A percentile compares a stretch with the other conserved stretches of the same genome.
Evolutionary conservation across 2,329 filamentous ascomycete species (phyloP).

Genomic region (Hymenoscyphus scutula): DNA sequence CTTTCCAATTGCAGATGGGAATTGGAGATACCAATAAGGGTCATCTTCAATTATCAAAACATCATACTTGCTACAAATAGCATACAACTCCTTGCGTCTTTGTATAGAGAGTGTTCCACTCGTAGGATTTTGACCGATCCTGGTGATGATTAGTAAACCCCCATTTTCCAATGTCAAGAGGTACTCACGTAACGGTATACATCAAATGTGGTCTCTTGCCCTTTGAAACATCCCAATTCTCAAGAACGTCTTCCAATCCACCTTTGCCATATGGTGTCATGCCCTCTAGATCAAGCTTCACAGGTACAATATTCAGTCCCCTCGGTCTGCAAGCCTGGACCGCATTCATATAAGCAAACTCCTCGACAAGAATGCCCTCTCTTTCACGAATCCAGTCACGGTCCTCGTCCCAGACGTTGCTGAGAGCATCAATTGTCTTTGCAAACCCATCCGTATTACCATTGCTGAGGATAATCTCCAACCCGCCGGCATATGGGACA

Average conservation of each 20-base stretch:
- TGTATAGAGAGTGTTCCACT: conserved; percentile 70
- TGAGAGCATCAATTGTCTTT: conserved; percentile 74
- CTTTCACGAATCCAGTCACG: conserved; percentile 65
- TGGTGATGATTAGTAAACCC: conserved; percentile 35
- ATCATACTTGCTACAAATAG: conserved; percentile 77
- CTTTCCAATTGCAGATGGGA: conserved; percentile 60
- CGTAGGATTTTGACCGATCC: conserved; percentile 89
- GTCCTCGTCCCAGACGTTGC: conserved; percentile 70
- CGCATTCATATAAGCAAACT: conserved; percentile 78
- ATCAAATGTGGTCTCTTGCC: conserved; percentile 79
- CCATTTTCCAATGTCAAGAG: not conserved
- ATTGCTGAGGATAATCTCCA: conserved; percentile 75
- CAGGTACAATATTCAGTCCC: conserved; percentile 64
- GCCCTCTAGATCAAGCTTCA: conserved; percentile 75
- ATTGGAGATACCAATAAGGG: conserved; percentile 95
- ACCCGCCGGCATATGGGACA: conserved; percentile 72
- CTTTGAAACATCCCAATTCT: conserved; percentile 74
- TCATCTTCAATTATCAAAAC: conserved; percentile 92
- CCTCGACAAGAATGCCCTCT: conserved; percentile 77
- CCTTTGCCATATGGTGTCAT: conserved; percentile 74
- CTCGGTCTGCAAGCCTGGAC: conserved; percentile 63
- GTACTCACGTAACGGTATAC: conserved; percentile 82
- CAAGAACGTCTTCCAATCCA: conserved; percentile 72
- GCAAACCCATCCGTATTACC: conserved; percentile 83
- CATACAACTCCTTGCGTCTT: conserved; percentile 76